Percentiles rank a stretch among this genome's conserved stretches.
These are phyloP conservation scores for Periconia macrospinosa DNA, from an alignment of 2,329 filamentous ascomycete genomes.

Conservation along the genomic window DNA sequence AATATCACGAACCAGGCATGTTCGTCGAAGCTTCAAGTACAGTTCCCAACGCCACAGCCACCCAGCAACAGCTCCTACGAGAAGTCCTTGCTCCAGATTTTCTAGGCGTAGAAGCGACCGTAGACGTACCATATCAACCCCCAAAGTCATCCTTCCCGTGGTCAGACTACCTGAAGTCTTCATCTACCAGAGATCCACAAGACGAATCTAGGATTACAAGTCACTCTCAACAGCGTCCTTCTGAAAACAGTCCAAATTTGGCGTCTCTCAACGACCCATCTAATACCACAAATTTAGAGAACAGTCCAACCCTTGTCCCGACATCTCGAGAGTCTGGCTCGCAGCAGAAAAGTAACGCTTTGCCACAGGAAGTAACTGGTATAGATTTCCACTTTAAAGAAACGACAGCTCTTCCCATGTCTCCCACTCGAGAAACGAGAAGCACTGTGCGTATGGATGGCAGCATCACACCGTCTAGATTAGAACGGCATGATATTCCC, in stretches of 20 bases:
- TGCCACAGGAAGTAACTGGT: conserved; percentile 1
- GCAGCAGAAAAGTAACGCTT: not conserved
- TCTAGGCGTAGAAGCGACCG: conserved; percentile 22
- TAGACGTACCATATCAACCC: conserved; percentile 14
- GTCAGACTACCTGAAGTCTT: conserved; percentile 38
- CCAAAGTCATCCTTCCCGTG: conserved; percentile 38
- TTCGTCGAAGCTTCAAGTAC: conserved; percentile 48
- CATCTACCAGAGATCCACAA: conserved; percentile 13
- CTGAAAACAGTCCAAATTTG: conserved; percentile 1
- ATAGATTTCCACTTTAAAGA: conserved; percentile 1
- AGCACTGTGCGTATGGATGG: not conserved
- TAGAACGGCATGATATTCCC: not conserved
- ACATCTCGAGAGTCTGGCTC: too few relatives aligned
- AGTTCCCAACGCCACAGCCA: conserved; percentile 45
- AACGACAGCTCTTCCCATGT: not conserved
- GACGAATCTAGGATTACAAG: conserved; percentile 14
- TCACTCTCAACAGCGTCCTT: conserved; percentile 1
- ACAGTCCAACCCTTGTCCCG: too few relatives aligned
- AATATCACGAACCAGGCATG: conserved; percentile 44
- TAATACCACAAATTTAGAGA: too few relatives aligned
- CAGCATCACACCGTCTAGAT: not conserved
- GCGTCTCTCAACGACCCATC: too few relatives aligned
- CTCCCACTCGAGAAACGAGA: not conserved
- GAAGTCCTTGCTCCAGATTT: conserved; percentile 30
- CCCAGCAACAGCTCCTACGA: conserved; percentile 45